phyloP scores from a whole-genome alignment of 768 basidiomycete species.

The Collybia sordida region DNA sequence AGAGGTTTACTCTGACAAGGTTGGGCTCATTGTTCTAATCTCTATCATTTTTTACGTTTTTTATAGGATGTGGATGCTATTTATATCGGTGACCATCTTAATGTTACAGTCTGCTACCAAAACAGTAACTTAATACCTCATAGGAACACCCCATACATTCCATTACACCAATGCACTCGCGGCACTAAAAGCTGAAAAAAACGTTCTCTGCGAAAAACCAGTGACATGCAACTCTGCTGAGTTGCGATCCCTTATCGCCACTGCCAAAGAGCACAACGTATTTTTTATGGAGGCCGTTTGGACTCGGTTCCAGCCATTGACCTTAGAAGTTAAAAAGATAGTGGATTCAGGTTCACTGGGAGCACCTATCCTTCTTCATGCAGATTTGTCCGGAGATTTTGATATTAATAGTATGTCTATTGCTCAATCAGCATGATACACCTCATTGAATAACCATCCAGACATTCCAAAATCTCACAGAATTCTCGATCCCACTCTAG shows the following conservation, averaged over 20 bases:
- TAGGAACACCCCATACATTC: conserved; percentile 81
- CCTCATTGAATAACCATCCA: conserved; percentile 19
- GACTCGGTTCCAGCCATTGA: conserved; percentile 80
- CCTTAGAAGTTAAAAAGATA: conserved; percentile 61
- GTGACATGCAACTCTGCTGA: conserved; percentile 79
- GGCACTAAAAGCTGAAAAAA: conserved; percentile 77
- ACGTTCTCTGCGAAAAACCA: conserved; percentile 89
- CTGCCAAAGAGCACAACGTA: conserved; percentile 75
- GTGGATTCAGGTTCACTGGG: conserved; percentile 66
- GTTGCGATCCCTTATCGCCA: conserved; percentile 64
- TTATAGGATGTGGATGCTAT: conserved; percentile 68
- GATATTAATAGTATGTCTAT: conserved; percentile 55
- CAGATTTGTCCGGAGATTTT: conserved; percentile 76
- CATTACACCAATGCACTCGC: conserved; percentile 79
- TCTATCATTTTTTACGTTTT: background rate
- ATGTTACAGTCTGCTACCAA: background rate
- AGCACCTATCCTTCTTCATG: conserved; percentile 63
- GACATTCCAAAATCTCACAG: conserved; percentile 70
- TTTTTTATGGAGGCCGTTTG: conserved; percentile 95
- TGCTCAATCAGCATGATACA: background rate
- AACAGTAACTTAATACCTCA: background rate
- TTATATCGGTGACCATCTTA: conserved; percentile 57
- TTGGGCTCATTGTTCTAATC: conserved; percentile 22
- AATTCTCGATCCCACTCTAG: conserved; percentile 76
- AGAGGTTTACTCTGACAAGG: conserved; percentile 70